phyloP scores from a whole-genome alignment of 352 stramenopile species.

The Globisporangium takayamanum region DNA sequence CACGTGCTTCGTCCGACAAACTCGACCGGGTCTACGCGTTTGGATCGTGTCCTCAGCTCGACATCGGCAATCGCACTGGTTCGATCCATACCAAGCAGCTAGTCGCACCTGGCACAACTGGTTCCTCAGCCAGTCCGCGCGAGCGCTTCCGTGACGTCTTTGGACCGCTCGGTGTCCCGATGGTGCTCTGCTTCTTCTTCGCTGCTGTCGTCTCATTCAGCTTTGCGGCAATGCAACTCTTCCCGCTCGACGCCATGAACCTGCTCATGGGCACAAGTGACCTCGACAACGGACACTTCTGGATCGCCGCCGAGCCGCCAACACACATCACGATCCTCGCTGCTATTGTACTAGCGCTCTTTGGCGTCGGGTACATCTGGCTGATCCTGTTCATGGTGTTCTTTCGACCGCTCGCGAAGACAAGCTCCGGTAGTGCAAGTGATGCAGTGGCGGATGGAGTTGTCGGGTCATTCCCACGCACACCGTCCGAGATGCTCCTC shows the following conservation, averaged over 20 bases:
- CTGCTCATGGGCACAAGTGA: conserved; percentile 16
- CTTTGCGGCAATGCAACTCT: conserved; percentile 13
- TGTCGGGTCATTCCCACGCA: too few relatives aligned
- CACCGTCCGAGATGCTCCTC: too few relatives aligned
- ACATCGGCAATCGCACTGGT: neutral
- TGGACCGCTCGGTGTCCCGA: neutral
- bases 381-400: conserved; percentile 14
- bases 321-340: neutral
- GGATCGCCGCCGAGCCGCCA: conserved; percentile 9
- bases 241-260: conserved; percentile 15
- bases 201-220: conserved; percentile 4
- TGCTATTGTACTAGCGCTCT: neutral
- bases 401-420: conserved; percentile 5
- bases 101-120: too few relatives aligned
- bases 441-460: too few relatives aligned
- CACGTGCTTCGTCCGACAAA: too few relatives aligned
- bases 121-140: neutral
- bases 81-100: too few relatives aligned
- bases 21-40: too few relatives aligned
- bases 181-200: neutral
- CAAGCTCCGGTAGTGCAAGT: neutral
- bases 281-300: conserved; percentile 17
- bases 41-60: neutral
- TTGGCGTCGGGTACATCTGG: conserved; percentile 8
- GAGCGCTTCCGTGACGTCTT: neutral